Conservation (phyloP, 1,284 basidiomycete species). For the Cerrena zonata region DNA sequence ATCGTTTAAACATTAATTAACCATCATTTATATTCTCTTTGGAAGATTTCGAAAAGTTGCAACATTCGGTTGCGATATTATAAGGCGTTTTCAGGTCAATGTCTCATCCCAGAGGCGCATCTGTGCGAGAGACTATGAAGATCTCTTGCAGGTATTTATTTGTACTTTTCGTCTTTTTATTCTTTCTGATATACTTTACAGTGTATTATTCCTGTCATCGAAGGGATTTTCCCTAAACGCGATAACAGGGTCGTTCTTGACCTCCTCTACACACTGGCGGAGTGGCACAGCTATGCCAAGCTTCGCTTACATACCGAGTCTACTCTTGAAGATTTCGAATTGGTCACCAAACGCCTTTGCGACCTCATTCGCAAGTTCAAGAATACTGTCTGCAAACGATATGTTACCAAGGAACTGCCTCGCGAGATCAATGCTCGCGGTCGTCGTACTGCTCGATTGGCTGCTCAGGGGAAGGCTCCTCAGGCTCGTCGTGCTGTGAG, state of each 20-base stretch:
- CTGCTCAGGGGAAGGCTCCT: no score
- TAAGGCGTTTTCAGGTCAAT: background rate
- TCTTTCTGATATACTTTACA: background rate
- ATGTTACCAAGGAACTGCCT: no score
- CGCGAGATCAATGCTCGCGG: no score
- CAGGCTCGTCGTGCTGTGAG: no score
- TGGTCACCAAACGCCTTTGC: no score
- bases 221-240: background rate
- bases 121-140: background rate
- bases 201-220: background rate
- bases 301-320: background rate
- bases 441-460: no score
- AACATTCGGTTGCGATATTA: no score
- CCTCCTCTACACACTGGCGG: background rate
- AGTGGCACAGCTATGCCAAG: background rate
- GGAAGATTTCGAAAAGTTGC: no score
- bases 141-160: background rate
- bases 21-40: no score
- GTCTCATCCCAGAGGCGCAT: background rate
- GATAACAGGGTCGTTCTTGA: background rate
- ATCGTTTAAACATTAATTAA: background rate
- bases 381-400: no score
- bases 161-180: background rate
- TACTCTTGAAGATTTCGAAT: background rate
- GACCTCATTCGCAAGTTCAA: no score